Evolutionary conservation across 495 filamentous ascomycete species (phyloP), one percentile per base, ranked within the genome.

Genomic region (Viridothelium virens): DNA sequence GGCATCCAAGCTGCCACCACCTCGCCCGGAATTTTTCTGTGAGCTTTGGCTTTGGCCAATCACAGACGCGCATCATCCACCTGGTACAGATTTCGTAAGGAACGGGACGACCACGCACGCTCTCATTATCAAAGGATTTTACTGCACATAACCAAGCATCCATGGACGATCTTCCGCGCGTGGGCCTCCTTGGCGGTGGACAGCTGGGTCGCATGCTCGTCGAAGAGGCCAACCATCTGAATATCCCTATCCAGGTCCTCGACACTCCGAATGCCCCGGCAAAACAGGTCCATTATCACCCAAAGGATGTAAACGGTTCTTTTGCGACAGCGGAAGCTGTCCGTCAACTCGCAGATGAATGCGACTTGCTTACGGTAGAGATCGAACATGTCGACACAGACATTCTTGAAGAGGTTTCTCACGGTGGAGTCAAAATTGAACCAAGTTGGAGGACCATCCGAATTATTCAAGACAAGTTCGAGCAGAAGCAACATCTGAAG

Each of bases 331-430:
- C 84, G 1, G 84, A 84, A 36, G 86, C 87, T 38, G 88, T 98
- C 67, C 86, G 85, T 16, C 78, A 90, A 73, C 82, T 98, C 9
- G 91, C 95, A 5, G 79, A 83, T 46, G 74, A 82, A 6, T 94
- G 89, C 70, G 91, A 96, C 74, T 84, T 96, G 14, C 76, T 98
- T 38, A 97, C 95, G 7, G 89, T 94, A n/a, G 94, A 98, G 75
- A 97, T 97, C 69, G 94, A 98, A 78, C 94, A 98, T 79, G 92
- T 98, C 65, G 87, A 98, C 70, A 96, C 93, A 53, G 79, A 91
- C 61, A 89, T 92, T n/a, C 82, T 97, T 38, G 90, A 96, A 74
- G 88, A 96, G 66, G 83, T 96, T 53, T 85, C 86, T 14, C 48
- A 66, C 75, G 82, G 64, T 79, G 77, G 77, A 41, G 70, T 85